Conservation (phyloP, 257 asterid genomes). For the Jasminum sambac region DNA sequence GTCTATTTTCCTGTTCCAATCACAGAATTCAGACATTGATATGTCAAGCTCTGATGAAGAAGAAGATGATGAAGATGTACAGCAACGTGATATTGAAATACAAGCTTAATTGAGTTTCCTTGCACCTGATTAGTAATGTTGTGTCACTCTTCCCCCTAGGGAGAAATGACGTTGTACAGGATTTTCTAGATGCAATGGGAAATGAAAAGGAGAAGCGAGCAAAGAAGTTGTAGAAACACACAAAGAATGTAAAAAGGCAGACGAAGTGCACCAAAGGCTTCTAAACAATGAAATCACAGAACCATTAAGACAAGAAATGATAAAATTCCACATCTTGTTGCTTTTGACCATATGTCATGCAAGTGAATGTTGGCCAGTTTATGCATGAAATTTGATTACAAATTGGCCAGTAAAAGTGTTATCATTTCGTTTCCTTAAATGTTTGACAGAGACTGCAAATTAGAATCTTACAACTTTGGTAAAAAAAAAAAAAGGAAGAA, state of each 20-base stretch:
- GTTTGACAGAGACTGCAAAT: not conserved
- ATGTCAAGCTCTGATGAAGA: conserved; percentile 30
- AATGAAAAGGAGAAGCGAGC: not conserved
- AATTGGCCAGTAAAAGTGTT: not conserved
- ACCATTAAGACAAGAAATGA: not conserved
- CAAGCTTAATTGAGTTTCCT: conserved; percentile 22
- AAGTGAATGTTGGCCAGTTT: not conserved
- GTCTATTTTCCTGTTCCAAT: not conserved
- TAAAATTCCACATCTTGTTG: not conserved
- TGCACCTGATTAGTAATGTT: not conserved
- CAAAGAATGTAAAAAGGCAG: not conserved
- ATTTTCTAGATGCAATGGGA: not conserved
- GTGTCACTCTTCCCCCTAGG: not conserved
- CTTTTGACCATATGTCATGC: not conserved
- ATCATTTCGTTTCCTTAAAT: not conserved
- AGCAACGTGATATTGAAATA: not conserved
- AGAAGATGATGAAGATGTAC: conserved; percentile 29
- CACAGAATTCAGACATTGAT: conserved; percentile 31
- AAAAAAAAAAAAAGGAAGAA: no score
- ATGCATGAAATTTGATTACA: not conserved
- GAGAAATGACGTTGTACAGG: not conserved
- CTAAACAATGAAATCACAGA: not conserved
- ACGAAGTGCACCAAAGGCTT: not conserved
- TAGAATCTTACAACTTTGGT: no score
- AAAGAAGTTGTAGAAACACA: not conserved